Conservation (phyloP, 768 basidiomycete genomes). For the Nidula microcarpa region DNA sequence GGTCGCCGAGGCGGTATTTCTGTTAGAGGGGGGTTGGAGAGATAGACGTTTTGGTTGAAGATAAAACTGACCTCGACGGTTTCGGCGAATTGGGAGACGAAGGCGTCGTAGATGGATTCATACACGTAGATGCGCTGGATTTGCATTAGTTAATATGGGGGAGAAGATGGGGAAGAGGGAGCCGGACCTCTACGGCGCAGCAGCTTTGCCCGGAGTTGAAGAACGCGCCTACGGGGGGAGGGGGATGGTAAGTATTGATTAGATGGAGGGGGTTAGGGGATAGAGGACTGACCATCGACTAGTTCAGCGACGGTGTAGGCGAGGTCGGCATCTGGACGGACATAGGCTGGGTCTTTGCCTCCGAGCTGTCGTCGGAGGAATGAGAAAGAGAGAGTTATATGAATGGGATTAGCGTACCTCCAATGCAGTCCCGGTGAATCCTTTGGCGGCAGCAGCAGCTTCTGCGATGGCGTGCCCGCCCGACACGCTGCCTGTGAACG, state of each 20-base stretch:
- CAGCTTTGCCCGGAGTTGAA: conserved; percentile 99
- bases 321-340: conserved; percentile 81
- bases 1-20: conserved; percentile 87
- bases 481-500: conserved; percentile 84
- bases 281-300: conserved; percentile 68
- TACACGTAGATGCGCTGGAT: conserved; percentile 90
- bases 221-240: conserved; percentile 60
- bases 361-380: conserved; percentile 59
- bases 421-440: conserved; percentile 85
- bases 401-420: conserved; percentile 48
- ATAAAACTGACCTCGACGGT: conserved; percentile 57
- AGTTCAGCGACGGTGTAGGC: conserved; percentile 81
- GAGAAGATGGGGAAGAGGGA: not conserved
- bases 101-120: conserved; percentile 73
- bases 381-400: not conserved
- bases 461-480: conserved; percentile 74
- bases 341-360: conserved; percentile 97
- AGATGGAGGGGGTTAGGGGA: not conserved
- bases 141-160: not conserved
- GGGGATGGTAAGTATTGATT: not conserved
- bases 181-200: conserved; percentile 80
- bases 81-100: conserved; percentile 71
- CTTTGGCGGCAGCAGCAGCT: conserved; percentile 58
- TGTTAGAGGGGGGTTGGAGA: conserved; percentile 18
- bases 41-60: not conserved